Base-by-base conservation (phyloP, 2,329 filamentous ascomycete species). In the Scolecobasidium constrictum region DNA sequence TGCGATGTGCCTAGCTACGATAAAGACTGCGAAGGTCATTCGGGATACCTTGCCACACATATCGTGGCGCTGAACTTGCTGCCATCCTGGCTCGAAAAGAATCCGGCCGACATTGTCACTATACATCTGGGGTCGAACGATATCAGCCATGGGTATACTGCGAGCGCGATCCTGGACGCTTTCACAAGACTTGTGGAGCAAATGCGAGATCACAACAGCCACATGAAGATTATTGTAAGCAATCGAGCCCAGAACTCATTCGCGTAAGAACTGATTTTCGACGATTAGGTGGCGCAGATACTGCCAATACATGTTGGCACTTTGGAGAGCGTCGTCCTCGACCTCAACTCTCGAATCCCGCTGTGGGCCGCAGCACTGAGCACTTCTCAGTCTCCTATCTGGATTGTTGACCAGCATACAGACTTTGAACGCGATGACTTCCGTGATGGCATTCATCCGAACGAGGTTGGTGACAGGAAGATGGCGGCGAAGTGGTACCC, bases 41-140 rank as follows among this genome's bases (percentile, higher is more conserved):
- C 64, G 3, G 64, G 66, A 4, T 59, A 55, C 20, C 56, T 59
- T 1, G 65, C 62, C 13, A 61, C 59, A 11, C 57, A 60, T 22
- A 65, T 63, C 38, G 63, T 59, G 3, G 50, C 53, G 16, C 54
- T 64, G 22, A 59, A 61, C 21, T 55, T 59, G 38, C 58, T 69
- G 3, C 53, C 54, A 0, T 52, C 49, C 15, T 69, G 64, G 64
- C 53, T 70, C 7, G 47, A 55, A 3, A 46, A 52, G 18, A 56
- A 62, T 7, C 55, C 57, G 2, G 63, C 65, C 0, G 63, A 68
- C 46, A 53, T 69, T n/a, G 58, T 68, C 35, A 54, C 67, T 53
- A 66, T 69, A 64, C 63, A 68, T 47, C 53, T 70, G 2, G 64
- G 63, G 4, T 65, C 63, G 11, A 66, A 67, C 54, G 66, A 68